Percentiles rank a stretch among this genome's conserved stretches.
These are phyloP conservation scores for Globisporangium spiculum DNA, from an alignment of 352 stramenopile species.

Conservation along the genomic window DNA sequence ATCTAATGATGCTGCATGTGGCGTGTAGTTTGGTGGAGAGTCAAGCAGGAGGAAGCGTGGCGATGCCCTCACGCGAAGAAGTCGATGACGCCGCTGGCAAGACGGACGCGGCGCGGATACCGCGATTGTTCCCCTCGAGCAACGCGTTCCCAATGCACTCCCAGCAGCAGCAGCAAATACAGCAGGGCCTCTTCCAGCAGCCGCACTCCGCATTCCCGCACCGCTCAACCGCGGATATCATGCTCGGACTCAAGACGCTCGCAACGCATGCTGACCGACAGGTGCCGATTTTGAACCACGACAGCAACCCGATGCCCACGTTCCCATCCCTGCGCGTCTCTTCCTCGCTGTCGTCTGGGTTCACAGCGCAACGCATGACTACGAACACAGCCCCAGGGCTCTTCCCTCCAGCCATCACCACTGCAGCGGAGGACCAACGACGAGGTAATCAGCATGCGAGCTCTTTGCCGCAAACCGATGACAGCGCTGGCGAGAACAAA, in stretches of 20 bases:
- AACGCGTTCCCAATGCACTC: constrained; percentile 13
- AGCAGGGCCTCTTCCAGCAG: constrained; percentile 8
- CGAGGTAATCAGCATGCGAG: background rate
- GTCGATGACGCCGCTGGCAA: constrained; percentile 6
- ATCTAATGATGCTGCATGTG: constrained; percentile 32
- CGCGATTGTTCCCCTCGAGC: constrained; percentile 21
- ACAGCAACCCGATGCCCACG: constrained; percentile 7
- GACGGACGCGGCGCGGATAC: constrained; percentile 20
- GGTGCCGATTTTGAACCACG: constrained; percentile 15
- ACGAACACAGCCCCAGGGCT: background rate
- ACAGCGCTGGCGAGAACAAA: background rate
- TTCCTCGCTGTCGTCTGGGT: constrained; percentile 14
- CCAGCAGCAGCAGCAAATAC: constrained; percentile 6
- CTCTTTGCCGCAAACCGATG: background rate
- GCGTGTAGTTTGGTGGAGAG: constrained; percentile 34
- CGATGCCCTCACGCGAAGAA: constrained; percentile 1
- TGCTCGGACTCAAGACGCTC: constrained; percentile 36
- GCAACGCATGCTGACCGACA: constrained; percentile 25
- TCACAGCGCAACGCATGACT: background rate
- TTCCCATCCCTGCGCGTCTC: constrained; percentile 16
- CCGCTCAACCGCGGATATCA: constrained; percentile 22
- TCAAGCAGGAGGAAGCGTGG: background rate
- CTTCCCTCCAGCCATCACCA: constrained; percentile 9
- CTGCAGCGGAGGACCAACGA: background rate
- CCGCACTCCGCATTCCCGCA: constrained; percentile 13